These are phyloP conservation scores for Spathaspora passalidarum DNA, from an alignment of 805 yeast genomes.

Conservation along the genomic window DNA sequence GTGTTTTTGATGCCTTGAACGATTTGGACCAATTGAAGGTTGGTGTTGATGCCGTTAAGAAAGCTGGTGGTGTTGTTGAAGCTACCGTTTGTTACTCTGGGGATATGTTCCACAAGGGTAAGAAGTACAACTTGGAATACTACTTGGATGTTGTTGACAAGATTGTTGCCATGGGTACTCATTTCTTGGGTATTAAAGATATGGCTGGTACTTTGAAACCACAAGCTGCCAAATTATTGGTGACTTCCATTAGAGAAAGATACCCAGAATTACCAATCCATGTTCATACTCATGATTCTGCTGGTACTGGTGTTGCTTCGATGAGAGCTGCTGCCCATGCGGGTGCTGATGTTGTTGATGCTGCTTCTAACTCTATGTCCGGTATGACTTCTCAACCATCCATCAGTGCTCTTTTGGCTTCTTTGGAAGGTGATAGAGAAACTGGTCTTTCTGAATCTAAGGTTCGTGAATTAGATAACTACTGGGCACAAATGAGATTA, in stretches of 20 bases:
- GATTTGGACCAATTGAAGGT: constrained; percentile 95
- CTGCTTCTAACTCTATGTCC: constrained; percentile 95
- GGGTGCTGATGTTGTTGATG: constrained; percentile 98
- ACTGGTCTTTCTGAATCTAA: constrained; percentile 66
- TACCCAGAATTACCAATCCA: constrained; percentile 96
- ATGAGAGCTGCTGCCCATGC: constrained; percentile 93
- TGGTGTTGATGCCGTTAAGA: constrained; percentile 96
- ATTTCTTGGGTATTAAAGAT: constrained; percentile 95
- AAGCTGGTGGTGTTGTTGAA: constrained; percentile 98
- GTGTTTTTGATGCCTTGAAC: constrained; percentile 96
- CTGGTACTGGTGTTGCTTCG: constrained; percentile 98
- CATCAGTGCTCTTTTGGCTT: constrained; percentile 86
- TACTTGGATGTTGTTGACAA: constrained; percentile 78
- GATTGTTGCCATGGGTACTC: constrained; percentile 92
- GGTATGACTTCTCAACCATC: constrained; percentile 99
- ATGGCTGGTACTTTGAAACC: constrained; percentile 99
- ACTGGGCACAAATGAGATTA: constrained; percentile 99
- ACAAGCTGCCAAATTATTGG: constrained; percentile 78
- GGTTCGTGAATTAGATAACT: constrained; percentile 82
- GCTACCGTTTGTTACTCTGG: constrained; percentile 99
- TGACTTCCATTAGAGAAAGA: constrained; percentile 76
- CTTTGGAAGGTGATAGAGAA: constrained; percentile 81
- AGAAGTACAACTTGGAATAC: constrained; percentile 92
- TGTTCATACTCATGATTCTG: constrained; percentile 98
- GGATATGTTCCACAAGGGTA: constrained; percentile 94